Evolutionary conservation across 179 eudicot genomes (phyloP).

Genomic region (Beta macrorhiza): DNA sequence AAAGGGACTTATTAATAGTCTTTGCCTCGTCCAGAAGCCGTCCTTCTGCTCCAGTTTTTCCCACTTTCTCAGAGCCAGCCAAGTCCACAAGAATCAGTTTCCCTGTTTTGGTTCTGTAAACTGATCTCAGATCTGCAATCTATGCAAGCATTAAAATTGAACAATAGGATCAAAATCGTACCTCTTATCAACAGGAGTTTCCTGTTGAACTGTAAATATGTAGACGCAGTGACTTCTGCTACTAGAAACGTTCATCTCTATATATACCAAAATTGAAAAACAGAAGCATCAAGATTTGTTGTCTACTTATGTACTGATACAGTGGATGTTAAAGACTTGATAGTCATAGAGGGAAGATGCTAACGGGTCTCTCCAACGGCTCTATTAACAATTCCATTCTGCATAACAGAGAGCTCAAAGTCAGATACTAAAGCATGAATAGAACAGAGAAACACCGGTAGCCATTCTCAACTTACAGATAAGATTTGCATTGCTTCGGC

Average conservation of each 20-base stretch:
- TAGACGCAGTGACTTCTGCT: slow-evolving; percentile 92
- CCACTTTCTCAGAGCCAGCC: slow-evolving; percentile 94
- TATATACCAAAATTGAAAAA: slow-evolving; percentile 29
- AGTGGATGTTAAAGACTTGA: slow-evolving; percentile 12
- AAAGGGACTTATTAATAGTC: slow-evolving; percentile 83
- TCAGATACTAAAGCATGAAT: slow-evolving; percentile 14
- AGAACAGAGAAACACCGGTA: neutral
- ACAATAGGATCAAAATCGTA: slow-evolving; percentile 26
- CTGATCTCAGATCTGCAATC: slow-evolving; percentile 7
- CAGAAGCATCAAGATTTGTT: neutral
- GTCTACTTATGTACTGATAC: neutral
- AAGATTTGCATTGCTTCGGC: slow-evolving; percentile 65
- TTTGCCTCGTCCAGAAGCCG: slow-evolving; percentile 90
- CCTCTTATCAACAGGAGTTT: slow-evolving; percentile 57
- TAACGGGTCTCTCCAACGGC: slow-evolving; percentile 97
- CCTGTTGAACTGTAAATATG: slow-evolving; percentile 69
- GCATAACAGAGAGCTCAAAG: slow-evolving; percentile 32
- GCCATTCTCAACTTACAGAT: slow-evolving; percentile 53
- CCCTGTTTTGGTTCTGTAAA: slow-evolving; percentile 54
- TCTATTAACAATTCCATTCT: slow-evolving; percentile 81
- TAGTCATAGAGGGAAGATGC: slow-evolving; percentile 31
- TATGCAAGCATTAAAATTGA: neutral
- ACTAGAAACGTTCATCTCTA: slow-evolving; percentile 94
- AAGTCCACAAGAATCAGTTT: slow-evolving; percentile 83
- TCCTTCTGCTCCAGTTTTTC: slow-evolving; percentile 92